A percentile compares a stretch with the other conserved stretches of the same genome.
phyloP scores from a whole-genome alignment of 1,284 basidiomycete genomes.

The Melanopsichium pennsylvanicum region DNA sequence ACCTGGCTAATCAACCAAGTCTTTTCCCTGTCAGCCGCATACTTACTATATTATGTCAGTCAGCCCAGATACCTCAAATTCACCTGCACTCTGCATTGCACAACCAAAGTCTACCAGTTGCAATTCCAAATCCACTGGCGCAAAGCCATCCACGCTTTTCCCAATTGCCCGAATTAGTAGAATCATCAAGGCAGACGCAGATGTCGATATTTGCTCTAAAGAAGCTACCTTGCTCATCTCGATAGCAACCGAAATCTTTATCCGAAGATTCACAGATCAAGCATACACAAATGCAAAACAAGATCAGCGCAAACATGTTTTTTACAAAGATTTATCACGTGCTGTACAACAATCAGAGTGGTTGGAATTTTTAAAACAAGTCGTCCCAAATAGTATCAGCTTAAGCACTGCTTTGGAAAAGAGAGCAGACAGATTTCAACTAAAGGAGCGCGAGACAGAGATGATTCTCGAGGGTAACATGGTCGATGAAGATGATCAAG shows the following conservation, averaged over 20 bases:
- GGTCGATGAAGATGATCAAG: slow-evolving; percentile 30
- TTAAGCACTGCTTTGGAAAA: slow-evolving; percentile 46
- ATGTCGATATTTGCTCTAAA: slow-evolving; percentile 58
- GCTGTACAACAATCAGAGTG: slow-evolving; percentile 53
- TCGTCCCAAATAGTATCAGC: slow-evolving; percentile 46
- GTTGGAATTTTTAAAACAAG: slow-evolving; percentile 52
- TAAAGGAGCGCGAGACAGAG: slow-evolving; percentile 27
- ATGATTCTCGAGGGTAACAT: slow-evolving; percentile 42
- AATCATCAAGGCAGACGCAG: slow-evolving; percentile 60
- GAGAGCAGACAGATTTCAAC: slow-evolving; percentile 31
- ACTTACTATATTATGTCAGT: too few species aligned
- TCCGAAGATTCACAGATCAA: slow-evolving; percentile 53
- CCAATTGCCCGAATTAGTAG: slow-evolving; percentile 50
- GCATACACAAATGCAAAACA: slow-evolving; percentile 54
- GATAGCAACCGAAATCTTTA: slow-evolving; percentile 54
- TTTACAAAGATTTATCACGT: slow-evolving; percentile 55
- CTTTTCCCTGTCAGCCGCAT: too few species aligned
- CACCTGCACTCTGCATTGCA: too few species aligned
- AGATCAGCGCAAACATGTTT: slow-evolving; percentile 54
- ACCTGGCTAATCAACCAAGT: too few species aligned
- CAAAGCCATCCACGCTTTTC: slow-evolving; percentile 25
- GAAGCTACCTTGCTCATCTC: slow-evolving; percentile 59
- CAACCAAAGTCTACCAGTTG: too few species aligned
- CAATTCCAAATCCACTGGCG: too few species aligned
- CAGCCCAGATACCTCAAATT: too few species aligned